Percentiles rank a stretch among this genome's conserved stretches.
Conservation (phyloP, 306 rosid genomes). For the Fragaria iinumae region DNA sequence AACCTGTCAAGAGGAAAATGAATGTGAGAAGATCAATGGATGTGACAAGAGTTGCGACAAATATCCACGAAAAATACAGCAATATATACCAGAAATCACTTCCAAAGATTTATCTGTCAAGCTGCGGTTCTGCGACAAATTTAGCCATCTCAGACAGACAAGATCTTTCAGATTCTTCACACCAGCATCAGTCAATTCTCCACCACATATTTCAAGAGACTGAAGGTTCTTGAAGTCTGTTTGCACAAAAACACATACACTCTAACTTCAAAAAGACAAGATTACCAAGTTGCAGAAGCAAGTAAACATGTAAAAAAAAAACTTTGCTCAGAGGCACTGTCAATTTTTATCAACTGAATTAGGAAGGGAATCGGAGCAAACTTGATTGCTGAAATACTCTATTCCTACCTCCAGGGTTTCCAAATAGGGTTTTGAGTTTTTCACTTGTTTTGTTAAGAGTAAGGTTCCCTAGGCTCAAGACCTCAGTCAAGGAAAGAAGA, state of each 20-base stretch:
- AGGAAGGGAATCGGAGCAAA: background rate
- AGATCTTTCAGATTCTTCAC: constrained; percentile 66
- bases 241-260: constrained; percentile 13
- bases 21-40: background rate
- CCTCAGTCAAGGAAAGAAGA: background rate
- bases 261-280: background rate
- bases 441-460: background rate
- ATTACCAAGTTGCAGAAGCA: background rate
- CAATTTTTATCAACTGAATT: background rate
- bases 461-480: background rate
- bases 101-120: constrained; percentile 67
- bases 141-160: constrained; percentile 46
- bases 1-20: constrained; percentile 35
- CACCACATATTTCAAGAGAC: constrained; percentile 78
- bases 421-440: background rate
- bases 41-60: constrained; percentile 9
- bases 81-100: constrained; percentile 55
- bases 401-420: background rate
- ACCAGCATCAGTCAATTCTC: constrained; percentile 71
- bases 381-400: background rate
- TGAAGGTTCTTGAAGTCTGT: constrained; percentile 68
- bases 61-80: background rate
- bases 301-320: background rate
- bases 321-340: background rate
- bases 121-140: constrained; percentile 62